These are phyloP conservation scores for Malus sieversii DNA, from an alignment of 306 rosid genomes.

Conservation along the genomic window DNA sequence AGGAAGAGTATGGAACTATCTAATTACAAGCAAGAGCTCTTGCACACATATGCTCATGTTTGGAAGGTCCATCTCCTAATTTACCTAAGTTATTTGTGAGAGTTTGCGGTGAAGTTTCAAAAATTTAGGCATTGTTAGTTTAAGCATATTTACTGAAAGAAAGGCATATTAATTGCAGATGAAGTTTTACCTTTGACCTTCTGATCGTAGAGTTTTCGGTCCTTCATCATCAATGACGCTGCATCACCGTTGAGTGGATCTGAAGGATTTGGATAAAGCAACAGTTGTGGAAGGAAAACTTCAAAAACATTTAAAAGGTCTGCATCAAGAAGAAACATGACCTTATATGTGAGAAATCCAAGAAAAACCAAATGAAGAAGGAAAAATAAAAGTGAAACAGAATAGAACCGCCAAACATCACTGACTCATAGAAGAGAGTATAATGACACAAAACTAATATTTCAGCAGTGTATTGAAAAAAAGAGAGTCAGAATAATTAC, in stretches of 20 bases:
- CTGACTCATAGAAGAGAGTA: neutral
- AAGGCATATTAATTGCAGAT: neutral
- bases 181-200: conserved; percentile 75
- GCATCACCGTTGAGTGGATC: conserved; percentile 98
- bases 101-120: neutral
- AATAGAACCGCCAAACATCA: neutral
- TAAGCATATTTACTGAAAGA: neutral
- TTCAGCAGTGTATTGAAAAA: neutral
- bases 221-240: conserved; percentile 93
- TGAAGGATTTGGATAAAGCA: conserved; percentile 94
- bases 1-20: too few relatives aligned
- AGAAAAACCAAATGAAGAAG: neutral
- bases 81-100: too few relatives aligned
- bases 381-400: neutral
- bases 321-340: conserved; percentile 28
- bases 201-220: conserved; percentile 66
- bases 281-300: conserved; percentile 95
- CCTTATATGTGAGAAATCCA: neutral
- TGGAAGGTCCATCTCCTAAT: too few relatives aligned
- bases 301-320: conserved; percentile 93
- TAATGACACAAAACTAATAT: neutral
- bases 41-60: too few relatives aligned
- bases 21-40: too few relatives aligned
- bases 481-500: conserved; percentile 10
- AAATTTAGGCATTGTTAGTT: neutral